Evolutionary conservation across 2,329 filamentous ascomycete species (phyloP), one percentile per base, ranked within the genome.

Genomic region (Fusarium dlaminii): DNA sequence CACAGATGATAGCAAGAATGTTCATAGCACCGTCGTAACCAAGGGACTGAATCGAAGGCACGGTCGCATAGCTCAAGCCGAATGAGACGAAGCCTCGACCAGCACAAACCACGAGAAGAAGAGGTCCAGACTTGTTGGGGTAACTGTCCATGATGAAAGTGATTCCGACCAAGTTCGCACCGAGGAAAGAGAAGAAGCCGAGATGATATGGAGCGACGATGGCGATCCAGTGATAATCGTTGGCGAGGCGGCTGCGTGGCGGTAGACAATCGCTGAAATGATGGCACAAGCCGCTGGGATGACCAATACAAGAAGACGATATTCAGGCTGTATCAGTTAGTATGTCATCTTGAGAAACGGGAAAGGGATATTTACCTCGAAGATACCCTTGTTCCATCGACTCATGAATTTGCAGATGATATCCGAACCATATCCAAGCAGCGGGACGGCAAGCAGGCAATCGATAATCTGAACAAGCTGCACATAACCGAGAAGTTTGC

Each of bases 111-210:
- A 68, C 52, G 1, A 68, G 63, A 5, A 68, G 63, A 0, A 68
- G 45, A 18, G 52, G 63, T 2, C 52, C 65, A 3, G 65, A 60
- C 5, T 68, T 67, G 4, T 51, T 67, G 8, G 65, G 65, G 2
- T 67, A 68, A 14, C 63, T 67, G 4, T 68, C 65, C 63, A 68
- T 68, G 5, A 67, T 54, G 0, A 67, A 68, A 1, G 65, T 68
- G 8, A 68, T 67, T 2, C 65, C 65, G 0, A 68, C 63, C 22
- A 68, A 13, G 24, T 68, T 68, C 0, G 65, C 65, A 2, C 63
- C 54, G 0, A 68, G 65, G 29, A 68, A 68, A 1, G 63, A 46
- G 8, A 68, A 67, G 34, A 67, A 68, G 5, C 65, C 45, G 0
- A 68, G 63, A 11, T 68, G 65, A 8, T 67, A 68, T 5, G 52